Conservation (phyloP, 768 basidiomycete species). For the Erythrobasidium yunnanense region DNA sequence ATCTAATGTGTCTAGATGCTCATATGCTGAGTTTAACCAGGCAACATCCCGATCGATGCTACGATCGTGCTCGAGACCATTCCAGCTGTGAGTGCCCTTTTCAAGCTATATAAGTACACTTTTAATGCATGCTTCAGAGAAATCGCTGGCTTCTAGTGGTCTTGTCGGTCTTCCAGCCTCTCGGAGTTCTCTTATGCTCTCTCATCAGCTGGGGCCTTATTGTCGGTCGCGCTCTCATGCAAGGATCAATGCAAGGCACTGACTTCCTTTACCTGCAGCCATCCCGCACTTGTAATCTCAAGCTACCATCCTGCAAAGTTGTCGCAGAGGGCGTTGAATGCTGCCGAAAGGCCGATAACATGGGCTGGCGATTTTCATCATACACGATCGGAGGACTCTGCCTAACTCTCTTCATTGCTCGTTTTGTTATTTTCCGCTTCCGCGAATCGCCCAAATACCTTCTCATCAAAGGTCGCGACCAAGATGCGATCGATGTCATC, state of each 20-base stretch:
- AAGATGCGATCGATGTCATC: conserved; percentile 43
- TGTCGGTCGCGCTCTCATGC: conserved; percentile 8
- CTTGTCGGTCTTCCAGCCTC: conserved; percentile 44
- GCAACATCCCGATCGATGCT: conserved; percentile 44
- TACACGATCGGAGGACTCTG: conserved; percentile 41
- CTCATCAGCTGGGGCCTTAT: conserved; percentile 41
- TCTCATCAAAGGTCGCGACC: conserved; percentile 41
- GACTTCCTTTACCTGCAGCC: neutral
- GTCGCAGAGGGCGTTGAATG: conserved; percentile 37
- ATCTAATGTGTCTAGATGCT: no score
- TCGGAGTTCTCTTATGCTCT: conserved; percentile 42
- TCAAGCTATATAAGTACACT: neutral
- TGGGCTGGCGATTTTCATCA: conserved; percentile 44
- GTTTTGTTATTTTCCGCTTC: conserved; percentile 43
- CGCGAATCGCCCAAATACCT: conserved; percentile 44
- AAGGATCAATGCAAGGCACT: neutral
- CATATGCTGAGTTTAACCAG: no score
- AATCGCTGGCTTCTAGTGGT: conserved; percentile 41
- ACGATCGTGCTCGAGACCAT: conserved; percentile 42
- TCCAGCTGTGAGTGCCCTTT: conserved; percentile 30
- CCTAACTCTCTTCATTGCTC: conserved; percentile 42
- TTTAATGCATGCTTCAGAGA: conserved; percentile 30
- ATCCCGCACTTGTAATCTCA: conserved; percentile 18
- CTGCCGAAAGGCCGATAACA: conserved; percentile 41
- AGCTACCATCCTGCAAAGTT: conserved; percentile 5